Conservation (phyloP, 208 protist genomes). For the Acanthamoeba healyi region DNA sequence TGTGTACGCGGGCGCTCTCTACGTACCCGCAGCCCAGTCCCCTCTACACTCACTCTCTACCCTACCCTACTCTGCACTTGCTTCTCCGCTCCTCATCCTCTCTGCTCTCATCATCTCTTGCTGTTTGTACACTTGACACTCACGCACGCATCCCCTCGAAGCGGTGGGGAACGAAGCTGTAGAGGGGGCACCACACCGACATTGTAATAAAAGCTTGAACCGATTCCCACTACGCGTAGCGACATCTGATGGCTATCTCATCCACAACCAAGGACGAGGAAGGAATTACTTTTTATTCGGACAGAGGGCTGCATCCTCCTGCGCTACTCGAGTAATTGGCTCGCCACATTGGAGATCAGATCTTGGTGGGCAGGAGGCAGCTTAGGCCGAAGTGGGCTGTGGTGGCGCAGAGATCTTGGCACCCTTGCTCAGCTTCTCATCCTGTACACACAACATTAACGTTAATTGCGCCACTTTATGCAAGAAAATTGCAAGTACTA, state of each 20-base stretch:
- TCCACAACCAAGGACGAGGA: background rate
- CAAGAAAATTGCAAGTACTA: background rate
- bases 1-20: too few relatives aligned
- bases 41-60: too few relatives aligned
- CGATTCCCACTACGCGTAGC: too few relatives aligned
- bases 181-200: too few relatives aligned
- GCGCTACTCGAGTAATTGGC: too few relatives aligned
- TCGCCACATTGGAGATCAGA: too few relatives aligned
- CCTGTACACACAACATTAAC: background rate
- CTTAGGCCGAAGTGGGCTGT: conserved; percentile 45
- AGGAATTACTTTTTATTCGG: background rate
- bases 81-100: background rate
- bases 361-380: too few relatives aligned
- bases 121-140: conserved; percentile 51
- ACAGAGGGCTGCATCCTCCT: too few relatives aligned
- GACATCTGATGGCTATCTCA: too few relatives aligned
- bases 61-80: too few relatives aligned
- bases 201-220: conserved; percentile 22
- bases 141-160: background rate
- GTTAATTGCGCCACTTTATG: background rate
- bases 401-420: conserved; percentile 50
- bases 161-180: background rate
- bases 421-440: conserved; percentile 44
- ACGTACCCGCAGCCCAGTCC: too few relatives aligned
- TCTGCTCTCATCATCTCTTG: background rate